Conservation (phyloP, 176 grass and related monocot genomes). For the bread wheat (Triticum aestivum) region IWGSC_CS_RefSeq_v2.1 NC_057805.1:7878209-7878708, state of each 20-base stretch:
- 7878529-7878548: not conserved
- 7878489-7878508: not conserved
- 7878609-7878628: not conserved
- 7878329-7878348: not conserved
- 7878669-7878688: conserved; percentile 55
- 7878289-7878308: conserved; percentile 3
- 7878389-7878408: not conserved
- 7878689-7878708: conserved; percentile 46
- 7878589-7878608: not conserved
- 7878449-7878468: not conserved
- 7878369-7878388: conserved; percentile 1
- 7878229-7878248: conserved; percentile 96
- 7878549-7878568: not conserved
- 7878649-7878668: conserved; percentile 67
- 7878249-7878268: conserved; percentile 60
- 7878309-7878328: conserved; percentile 5
- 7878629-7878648: conserved; percentile 78
- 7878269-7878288: not conserved
- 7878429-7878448: not conserved
- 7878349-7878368: not conserved
- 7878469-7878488: not conserved
- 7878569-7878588: not conserved
- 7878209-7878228: conserved; percentile 81
- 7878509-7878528: not conserved
- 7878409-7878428: not conserved